Conservation (phyloP, 176 grass and related monocot species). For the Paspalum notatum region DNA sequence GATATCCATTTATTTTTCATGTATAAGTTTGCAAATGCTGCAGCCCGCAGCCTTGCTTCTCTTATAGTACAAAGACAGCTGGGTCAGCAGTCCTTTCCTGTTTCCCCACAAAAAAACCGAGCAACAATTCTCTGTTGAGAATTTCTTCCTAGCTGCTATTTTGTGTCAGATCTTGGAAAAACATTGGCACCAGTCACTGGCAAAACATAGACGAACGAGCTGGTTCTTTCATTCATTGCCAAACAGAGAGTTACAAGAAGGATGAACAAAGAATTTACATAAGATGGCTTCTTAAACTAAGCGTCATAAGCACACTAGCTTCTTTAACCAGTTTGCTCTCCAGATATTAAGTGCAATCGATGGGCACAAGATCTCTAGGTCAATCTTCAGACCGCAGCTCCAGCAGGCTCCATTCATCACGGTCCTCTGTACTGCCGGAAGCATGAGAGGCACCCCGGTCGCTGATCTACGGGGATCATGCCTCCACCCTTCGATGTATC, state of each 20-base stretch:
- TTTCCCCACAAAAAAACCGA: not conserved
- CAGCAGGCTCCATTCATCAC: slow-evolving; percentile 15
- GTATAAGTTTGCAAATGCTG: not conserved
- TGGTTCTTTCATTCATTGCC: slow-evolving; percentile 34
- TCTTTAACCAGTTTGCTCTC: slow-evolving; percentile 46
- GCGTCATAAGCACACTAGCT: slow-evolving; percentile 34
- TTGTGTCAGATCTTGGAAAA: not conserved
- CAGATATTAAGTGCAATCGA: slow-evolving; percentile 38
- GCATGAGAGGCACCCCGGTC: slow-evolving; percentile 71
- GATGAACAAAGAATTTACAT: slow-evolving; percentile 47
- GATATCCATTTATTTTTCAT: not conserved
- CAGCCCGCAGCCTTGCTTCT: not conserved
- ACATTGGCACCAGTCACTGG: not conserved
- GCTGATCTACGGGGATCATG: slow-evolving; percentile 80
- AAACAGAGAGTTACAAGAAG: slow-evolving; percentile 31
- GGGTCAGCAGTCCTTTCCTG: not conserved
- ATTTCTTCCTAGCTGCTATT: not conserved
- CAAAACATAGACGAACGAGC: slow-evolving; percentile 10
- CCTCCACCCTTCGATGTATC: slow-evolving; percentile 91
- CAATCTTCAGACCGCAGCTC: slow-evolving; percentile 24
- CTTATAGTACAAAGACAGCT: not conserved
- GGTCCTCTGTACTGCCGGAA: slow-evolving; percentile 69
- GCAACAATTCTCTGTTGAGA: not conserved
- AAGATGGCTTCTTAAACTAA: slow-evolving; percentile 13
- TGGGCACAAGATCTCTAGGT: slow-evolving; percentile 16